A percentile compares a stretch with the other conserved stretches of the same genome.
Conservation (phyloP, 2,329 filamentous ascomycete species). For the Grosmannia huntii region DNA sequence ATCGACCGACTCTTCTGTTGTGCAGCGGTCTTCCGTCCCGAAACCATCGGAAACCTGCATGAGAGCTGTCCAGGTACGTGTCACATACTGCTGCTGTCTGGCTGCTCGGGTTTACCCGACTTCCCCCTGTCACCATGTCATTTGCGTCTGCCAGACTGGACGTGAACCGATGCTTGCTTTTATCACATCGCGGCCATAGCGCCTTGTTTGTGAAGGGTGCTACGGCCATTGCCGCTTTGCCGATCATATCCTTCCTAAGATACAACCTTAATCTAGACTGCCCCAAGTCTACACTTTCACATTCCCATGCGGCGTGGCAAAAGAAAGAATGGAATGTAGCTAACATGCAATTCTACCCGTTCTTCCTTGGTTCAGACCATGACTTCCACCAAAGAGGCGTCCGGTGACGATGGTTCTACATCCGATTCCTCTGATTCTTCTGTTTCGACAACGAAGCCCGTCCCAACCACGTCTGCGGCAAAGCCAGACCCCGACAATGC, state of each 20-base stretch:
- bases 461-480: constrained; percentile 4
- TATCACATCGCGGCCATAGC: neutral
- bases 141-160: neutral
- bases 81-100: neutral
- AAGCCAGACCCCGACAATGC: constrained; percentile 13
- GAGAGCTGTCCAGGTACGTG: constrained; percentile 3
- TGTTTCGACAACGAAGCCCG: neutral
- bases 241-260: neutral
- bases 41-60: neutral
- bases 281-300: neutral
- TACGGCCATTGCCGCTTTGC: neutral
- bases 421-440: constrained; percentile 7
- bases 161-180: neutral
- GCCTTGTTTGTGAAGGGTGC: neutral
- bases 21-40: neutral
- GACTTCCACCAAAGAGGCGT: constrained; percentile 9
- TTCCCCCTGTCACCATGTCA: neutral
- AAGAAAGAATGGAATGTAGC: constrained; percentile 2
- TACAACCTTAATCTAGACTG: neutral
- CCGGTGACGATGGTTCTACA: constrained; percentile 9
- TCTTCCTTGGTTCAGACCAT: constrained; percentile 8
- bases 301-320: neutral
- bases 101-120: neutral
- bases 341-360: neutral
- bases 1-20: neutral